Evolutionary conservation across 352 stramenopile genomes (phyloP).

Genomic region (Albugo laibachii): DNA sequence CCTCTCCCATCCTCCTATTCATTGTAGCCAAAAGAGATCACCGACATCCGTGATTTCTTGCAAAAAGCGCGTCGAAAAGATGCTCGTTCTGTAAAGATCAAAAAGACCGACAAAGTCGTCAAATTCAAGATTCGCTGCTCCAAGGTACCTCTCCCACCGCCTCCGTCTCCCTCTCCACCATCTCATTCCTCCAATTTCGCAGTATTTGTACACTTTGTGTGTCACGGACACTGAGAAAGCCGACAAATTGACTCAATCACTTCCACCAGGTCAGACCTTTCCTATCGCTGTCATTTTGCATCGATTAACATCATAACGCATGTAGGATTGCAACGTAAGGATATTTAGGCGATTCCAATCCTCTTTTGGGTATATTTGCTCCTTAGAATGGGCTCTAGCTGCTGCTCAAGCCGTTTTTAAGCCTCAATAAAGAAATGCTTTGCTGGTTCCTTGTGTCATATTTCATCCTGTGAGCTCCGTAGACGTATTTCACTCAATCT

Average conservation of each 20-base stretch:
- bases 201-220: slow-evolving; percentile 97
- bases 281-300: background rate
- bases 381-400: too few species aligned
- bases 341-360: slow-evolving; percentile 45
- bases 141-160: slow-evolving; percentile 17
- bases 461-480: too few species aligned
- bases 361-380: background rate
- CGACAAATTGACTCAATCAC: slow-evolving; percentile 98
- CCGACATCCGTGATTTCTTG: slow-evolving; percentile 98
- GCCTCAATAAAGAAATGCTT: too few species aligned
- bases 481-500: slow-evolving; percentile 13
- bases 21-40: slow-evolving; percentile 95
- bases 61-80: slow-evolving; percentile 95
- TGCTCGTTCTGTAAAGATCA: slow-evolving; percentile 98
- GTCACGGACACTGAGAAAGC: slow-evolving; percentile 98
- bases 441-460: too few species aligned
- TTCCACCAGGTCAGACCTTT: slow-evolving; percentile 79
- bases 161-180: background rate
- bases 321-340: slow-evolving; percentile 79
- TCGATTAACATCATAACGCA: background rate
- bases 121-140: slow-evolving; percentile 99
- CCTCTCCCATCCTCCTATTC: background rate
- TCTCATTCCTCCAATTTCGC: background rate
- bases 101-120: slow-evolving; percentile 92
- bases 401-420: too few species aligned